Evolutionary conservation across 371 early-diverging fungal genomes (phyloP), one percentile per base, ranked within the genome.

Genomic region (Sporodiniella umbellata): DNA sequence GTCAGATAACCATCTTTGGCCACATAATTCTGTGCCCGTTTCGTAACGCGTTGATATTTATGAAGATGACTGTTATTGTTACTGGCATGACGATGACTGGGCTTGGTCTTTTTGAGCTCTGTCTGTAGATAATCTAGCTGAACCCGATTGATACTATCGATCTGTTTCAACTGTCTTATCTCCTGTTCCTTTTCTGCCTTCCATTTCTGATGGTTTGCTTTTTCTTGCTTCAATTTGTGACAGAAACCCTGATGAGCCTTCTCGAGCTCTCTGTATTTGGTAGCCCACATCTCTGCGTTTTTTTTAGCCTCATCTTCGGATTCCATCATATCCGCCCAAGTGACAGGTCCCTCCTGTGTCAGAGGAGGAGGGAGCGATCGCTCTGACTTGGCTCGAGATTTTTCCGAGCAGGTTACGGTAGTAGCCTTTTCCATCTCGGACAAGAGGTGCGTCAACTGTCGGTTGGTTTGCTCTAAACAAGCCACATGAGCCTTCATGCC

Each of bases 1-100:
- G 65, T 66, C 39, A 72, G 49, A 31, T 59, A 66, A 4, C 69
- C 73, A 44, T 66, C 60, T 19, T 66, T 56, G 4, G 66, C 61
- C 18, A 58, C 50, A 51, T 60, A 63, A 7, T 60, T 49, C 39
- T 44, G 33, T 42, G 39, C 39, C 11, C 17, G 28, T 15, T 47
- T 22, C 23, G 28, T 2, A 26, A 5, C 40, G 25, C 21, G 39
- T n/a, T n/a, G n/a, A n/a, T n/a, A n/a, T n/a, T n/a, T n/a, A n/a
- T 35, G 38, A 37, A 17, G 17, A 22, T 7, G 39, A 1, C 8
- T 12, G 28, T 37, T 1, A 22, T 31, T 24, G 44, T 8, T 48
- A 7, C 10, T 28, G 30, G 30, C 7, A 28, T 28, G n/a, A 46
- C 37, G 31, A 42, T 10, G 28, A 21, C 35, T 15, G 31, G 26